These are phyloP conservation scores for Licmophora abbreviata DNA, from an alignment of 108 stramenopile genomes.

Conservation along the genomic window DNA sequence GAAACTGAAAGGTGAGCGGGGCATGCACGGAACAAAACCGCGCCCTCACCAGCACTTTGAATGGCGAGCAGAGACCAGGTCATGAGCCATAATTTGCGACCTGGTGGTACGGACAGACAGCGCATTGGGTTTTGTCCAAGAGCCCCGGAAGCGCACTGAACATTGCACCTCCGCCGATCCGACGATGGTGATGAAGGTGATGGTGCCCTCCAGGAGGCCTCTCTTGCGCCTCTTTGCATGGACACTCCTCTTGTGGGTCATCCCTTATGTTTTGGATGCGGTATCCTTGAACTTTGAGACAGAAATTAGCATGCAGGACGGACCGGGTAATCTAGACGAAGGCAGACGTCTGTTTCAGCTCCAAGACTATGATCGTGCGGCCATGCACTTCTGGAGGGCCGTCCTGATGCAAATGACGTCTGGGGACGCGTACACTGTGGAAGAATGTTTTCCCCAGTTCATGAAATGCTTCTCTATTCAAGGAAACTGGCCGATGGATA, in stretches of 20 bases:
- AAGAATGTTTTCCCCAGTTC: slow-evolving; percentile 61
- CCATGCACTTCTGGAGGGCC: slow-evolving; percentile 55
- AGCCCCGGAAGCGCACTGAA: too few relatives aligned
- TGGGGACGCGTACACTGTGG: slow-evolving; percentile 29
- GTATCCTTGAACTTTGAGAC: not conserved
- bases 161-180: too few relatives aligned
- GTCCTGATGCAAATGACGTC: slow-evolving; percentile 30
- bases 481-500: slow-evolving; percentile 55
- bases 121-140: too few relatives aligned
- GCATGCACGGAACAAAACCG: too few relatives aligned
- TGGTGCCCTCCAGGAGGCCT: too few relatives aligned
- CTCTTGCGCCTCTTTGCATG: slow-evolving; percentile 2
- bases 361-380: slow-evolving; percentile 41
- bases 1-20: too few relatives aligned
- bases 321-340: slow-evolving; percentile 37
- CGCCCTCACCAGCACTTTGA: too few relatives aligned
- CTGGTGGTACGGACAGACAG: too few relatives aligned
- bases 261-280: not conserved
- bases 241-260: not conserved
- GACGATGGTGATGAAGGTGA: too few relatives aligned
- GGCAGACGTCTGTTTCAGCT: slow-evolving; percentile 34
- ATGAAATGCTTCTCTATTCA: slow-evolving; percentile 53
- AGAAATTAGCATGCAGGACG: slow-evolving; percentile 16
- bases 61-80: too few relatives aligned
- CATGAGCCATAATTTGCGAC: too few relatives aligned